These are phyloP conservation scores for Neurospora sp. DNA, from an alignment of 495 filamentous ascomycete genomes.

Conservation along the genomic window DNA sequence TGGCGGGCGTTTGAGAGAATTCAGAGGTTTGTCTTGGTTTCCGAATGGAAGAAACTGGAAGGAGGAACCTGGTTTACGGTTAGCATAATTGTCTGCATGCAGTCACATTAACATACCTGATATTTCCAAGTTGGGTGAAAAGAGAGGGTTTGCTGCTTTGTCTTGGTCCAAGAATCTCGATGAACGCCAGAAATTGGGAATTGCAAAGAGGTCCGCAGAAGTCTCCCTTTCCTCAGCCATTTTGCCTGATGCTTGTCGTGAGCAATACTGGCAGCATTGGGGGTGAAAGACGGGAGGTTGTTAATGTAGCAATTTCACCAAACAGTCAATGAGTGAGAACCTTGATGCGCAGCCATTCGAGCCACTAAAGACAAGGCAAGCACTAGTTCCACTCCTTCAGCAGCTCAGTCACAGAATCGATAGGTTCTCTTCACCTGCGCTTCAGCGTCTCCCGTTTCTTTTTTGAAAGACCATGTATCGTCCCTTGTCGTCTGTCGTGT, in stretches of 20 bases:
- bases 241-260: background rate
- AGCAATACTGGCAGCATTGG: background rate
- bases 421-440: background rate
- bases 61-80: background rate
- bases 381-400: background rate
- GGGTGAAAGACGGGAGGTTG: background rate
- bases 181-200: conserved; percentile 54
- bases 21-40: background rate
- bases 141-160: conserved; percentile 16
- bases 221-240: conserved; percentile 39
- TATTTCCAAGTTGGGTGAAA: conserved; percentile 12
- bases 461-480: background rate
- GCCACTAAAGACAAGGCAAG: background rate
- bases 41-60: background rate
- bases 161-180: conserved; percentile 25
- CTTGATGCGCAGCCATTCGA: background rate
- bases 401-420: background rate
- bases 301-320: background rate
- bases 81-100: background rate
- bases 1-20: background rate
- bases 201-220: conserved; percentile 53
- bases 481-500: background rate
- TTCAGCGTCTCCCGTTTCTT: background rate
- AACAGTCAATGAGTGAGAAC: background rate
- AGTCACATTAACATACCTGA: conserved; percentile 7